Conservation (phyloP, 352 stramenopile genomes). For the Phytophthora capsici region DNA sequence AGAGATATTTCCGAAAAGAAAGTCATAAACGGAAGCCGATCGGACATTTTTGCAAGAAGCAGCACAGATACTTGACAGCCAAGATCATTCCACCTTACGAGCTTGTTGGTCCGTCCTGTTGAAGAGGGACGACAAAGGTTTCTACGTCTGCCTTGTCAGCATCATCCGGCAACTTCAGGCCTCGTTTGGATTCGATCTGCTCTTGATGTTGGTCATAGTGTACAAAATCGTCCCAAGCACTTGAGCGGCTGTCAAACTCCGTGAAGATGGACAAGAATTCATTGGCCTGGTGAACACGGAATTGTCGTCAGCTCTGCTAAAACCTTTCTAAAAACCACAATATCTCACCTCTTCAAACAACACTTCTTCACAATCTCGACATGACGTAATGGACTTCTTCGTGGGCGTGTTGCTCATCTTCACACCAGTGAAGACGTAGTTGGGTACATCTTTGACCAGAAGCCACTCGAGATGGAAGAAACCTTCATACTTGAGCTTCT, state of each 20-base stretch:
- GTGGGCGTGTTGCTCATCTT: slow-evolving; percentile 83
- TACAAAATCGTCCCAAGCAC: slow-evolving; percentile 77
- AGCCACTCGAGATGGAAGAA: slow-evolving; percentile 86
- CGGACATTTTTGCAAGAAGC: slow-evolving; percentile 1
- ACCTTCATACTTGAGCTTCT: slow-evolving; percentile 86
- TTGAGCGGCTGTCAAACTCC: slow-evolving; percentile 59
- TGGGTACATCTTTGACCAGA: slow-evolving; percentile 85
- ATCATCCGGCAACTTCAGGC: slow-evolving; percentile 29
- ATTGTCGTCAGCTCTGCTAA: slow-evolving; percentile 8
- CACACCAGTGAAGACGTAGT: slow-evolving; percentile 74
- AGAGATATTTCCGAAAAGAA: slow-evolving; percentile 4
- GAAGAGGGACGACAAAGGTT: slow-evolving; percentile 28
- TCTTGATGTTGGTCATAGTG: slow-evolving; percentile 67
- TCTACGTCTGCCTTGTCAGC: slow-evolving; percentile 22
- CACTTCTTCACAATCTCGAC: slow-evolving; percentile 82
- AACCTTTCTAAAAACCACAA: background rate
- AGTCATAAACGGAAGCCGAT: slow-evolving; percentile 11
- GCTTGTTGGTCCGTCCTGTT: slow-evolving; percentile 13
- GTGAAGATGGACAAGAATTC: slow-evolving; percentile 73
- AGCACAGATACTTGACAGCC: slow-evolving; percentile 1
- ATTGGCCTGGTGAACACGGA: slow-evolving; percentile 48
- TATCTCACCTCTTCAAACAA: slow-evolving; percentile 66
- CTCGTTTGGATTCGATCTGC: slow-evolving; percentile 62
- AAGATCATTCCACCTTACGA: background rate
- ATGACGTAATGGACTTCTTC: slow-evolving; percentile 84